These are phyloP conservation scores for Silene latifolia DNA, from an alignment of 148 eudicot genomes.

Conservation along the genomic window DNA sequence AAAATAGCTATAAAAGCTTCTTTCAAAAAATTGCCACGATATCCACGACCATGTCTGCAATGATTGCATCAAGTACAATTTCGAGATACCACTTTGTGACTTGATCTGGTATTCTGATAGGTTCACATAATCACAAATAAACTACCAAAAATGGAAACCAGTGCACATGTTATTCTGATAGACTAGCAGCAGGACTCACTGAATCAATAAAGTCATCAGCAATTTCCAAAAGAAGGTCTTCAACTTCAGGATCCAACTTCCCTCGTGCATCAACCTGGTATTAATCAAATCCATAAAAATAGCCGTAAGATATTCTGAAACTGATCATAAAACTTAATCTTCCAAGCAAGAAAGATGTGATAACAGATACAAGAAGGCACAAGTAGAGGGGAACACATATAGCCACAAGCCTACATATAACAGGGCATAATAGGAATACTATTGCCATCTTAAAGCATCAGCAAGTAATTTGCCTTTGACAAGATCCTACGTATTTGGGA, in stretches of 20 bases:
- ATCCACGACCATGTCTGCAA: neutral
- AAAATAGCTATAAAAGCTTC: neutral
- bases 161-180: conserved; percentile 6
- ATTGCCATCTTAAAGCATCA: neutral
- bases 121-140: neutral
- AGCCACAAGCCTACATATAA: neutral
- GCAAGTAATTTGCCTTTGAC: neutral
- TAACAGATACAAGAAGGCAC: neutral
- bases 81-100: neutral
- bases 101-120: neutral
- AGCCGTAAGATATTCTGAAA: conserved; percentile 1
- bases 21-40: neutral
- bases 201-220: conserved; percentile 92
- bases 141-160: neutral
- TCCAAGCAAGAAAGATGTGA: neutral
- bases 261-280: conserved; percentile 68
- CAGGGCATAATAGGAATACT: neutral
- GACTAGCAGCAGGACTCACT: conserved; percentile 41
- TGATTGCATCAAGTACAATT: neutral
- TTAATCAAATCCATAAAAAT: neutral
- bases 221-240: conserved; percentile 68
- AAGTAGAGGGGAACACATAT: neutral
- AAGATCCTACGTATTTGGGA: neutral
- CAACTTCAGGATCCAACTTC: conserved; percentile 78
- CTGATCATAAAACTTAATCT: neutral